phyloP scores from a whole-genome alignment of 139 green algal species.

The Chlorella sorokiniana region DNA sequence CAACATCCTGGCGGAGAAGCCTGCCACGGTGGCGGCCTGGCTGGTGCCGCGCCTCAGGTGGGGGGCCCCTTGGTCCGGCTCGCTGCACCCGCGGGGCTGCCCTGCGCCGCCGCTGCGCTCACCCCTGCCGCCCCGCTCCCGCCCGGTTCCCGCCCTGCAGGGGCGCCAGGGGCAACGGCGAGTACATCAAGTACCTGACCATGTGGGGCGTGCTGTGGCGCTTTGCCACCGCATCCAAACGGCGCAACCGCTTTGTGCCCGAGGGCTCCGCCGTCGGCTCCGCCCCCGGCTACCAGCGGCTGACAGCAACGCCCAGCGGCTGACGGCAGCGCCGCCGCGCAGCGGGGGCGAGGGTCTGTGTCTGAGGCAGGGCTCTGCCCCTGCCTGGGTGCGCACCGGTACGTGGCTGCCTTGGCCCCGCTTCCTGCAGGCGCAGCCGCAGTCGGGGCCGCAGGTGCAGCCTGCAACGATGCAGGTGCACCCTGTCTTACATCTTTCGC shows the following conservation, averaged over 20 bases:
- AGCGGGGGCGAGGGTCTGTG: too few species aligned
- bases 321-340: too few species aligned
- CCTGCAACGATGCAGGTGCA: neutral
- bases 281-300: neutral
- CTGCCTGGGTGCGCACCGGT: too few species aligned
- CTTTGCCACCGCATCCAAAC: conserved; percentile 16
- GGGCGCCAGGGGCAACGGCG: conserved; percentile 42
- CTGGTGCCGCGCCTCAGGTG: conserved; percentile 49
- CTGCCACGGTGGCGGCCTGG: conserved; percentile 44
- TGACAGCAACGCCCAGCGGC: too few species aligned
- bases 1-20: conserved; percentile 57
- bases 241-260: conserved; percentile 37
- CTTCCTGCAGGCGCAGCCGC: neutral
- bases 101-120: neutral
- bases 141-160: conserved; percentile 11
- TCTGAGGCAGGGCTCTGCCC: too few species aligned
- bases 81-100: neutral
- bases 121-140: too few species aligned
- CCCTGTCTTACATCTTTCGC: neutral
- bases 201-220: conserved; percentile 25
- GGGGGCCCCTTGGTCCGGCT: neutral
- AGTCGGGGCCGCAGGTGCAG: neutral
- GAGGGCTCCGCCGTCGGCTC: conserved; percentile 2
- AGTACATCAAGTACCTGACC: conserved; percentile 49
- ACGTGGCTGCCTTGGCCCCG: too few species aligned